These are phyloP conservation scores for Platanus orientalis DNA, from an alignment of 164 flowering plant species.

Conservation along the genomic window DNA sequence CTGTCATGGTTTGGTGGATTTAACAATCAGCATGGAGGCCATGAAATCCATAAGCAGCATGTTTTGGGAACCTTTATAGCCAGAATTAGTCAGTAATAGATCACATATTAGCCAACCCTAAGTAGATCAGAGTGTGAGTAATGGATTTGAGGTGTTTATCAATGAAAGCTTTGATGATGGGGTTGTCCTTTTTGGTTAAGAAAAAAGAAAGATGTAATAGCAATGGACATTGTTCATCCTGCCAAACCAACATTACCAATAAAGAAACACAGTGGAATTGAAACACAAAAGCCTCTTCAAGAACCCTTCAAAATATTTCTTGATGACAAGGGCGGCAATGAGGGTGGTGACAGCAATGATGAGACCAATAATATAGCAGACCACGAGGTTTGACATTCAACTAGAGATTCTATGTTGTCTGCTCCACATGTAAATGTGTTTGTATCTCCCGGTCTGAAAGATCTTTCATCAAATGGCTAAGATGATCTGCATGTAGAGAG, in stretches of 20 bases:
- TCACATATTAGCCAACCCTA: no score
- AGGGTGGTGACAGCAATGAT: no score
- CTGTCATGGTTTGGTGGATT: conserved; percentile 95
- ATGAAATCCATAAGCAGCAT: conserved; percentile 79
- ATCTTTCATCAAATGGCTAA: conserved; percentile 38
- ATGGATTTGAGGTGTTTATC: conserved; percentile 47
- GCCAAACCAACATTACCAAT: conserved; percentile 8
- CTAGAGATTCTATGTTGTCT: conserved; percentile 18
- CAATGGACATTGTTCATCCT: conserved; percentile 2
- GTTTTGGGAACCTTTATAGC: conserved; percentile 82
- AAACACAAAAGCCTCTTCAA: conserved; percentile 21
- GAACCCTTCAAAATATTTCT: no score
- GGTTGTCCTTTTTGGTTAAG: conserved; percentile 12
- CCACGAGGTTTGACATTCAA: no score
- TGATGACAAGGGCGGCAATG: no score
- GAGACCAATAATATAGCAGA: no score
- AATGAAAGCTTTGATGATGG: conserved; percentile 46
- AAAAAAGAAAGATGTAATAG: conserved; percentile 9
- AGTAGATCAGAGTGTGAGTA: conserved; percentile 21
- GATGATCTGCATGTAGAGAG: conserved; percentile 24
- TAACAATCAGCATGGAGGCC: conserved; percentile 86
- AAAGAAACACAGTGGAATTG: conserved; percentile 10
- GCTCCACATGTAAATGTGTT: conserved; percentile 27
- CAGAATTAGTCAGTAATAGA: no score
- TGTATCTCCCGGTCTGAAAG: conserved; percentile 44